phyloP scores from a whole-genome alignment of 257 asterid genomes.

The Scutellaria galericulata region DNA sequence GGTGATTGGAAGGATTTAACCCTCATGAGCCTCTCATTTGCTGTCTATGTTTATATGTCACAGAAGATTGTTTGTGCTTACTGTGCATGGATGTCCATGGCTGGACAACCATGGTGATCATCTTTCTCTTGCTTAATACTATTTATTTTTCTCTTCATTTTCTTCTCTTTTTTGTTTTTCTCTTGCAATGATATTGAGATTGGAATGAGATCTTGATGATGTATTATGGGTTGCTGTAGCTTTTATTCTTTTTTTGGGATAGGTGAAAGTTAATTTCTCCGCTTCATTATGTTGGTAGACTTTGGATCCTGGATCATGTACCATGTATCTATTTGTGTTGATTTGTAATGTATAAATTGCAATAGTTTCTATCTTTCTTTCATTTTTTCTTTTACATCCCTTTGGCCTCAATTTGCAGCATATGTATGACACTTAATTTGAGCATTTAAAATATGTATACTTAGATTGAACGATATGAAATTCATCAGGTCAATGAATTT shows the following conservation, averaged over 20 bases:
- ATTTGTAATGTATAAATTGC: too few species aligned
- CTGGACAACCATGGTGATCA: constrained; percentile 54
- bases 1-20: constrained; percentile 94
- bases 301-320: too few species aligned
- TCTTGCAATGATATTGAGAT: neutral
- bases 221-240: neutral
- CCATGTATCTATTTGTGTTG: too few species aligned
- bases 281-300: too few species aligned
- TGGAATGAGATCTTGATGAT: constrained; percentile 22
- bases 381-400: too few species aligned
- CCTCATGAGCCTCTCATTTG: constrained; percentile 86
- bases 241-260: neutral
- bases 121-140: neutral
- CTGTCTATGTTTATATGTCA: constrained; percentile 84
- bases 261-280: too few species aligned
- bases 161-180: neutral
- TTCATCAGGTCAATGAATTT: too few species aligned
- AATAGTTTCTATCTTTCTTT: too few species aligned
- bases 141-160: neutral
- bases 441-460: too few species aligned
- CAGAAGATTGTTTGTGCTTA: constrained; percentile 95
- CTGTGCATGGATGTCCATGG: constrained; percentile 73
- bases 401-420: too few species aligned
- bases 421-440: too few species aligned
- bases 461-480: too few species aligned